Evolutionary conservation across 108 stramenopile species (phyloP).

Genomic region (Mediolabrus comicus): DNA sequence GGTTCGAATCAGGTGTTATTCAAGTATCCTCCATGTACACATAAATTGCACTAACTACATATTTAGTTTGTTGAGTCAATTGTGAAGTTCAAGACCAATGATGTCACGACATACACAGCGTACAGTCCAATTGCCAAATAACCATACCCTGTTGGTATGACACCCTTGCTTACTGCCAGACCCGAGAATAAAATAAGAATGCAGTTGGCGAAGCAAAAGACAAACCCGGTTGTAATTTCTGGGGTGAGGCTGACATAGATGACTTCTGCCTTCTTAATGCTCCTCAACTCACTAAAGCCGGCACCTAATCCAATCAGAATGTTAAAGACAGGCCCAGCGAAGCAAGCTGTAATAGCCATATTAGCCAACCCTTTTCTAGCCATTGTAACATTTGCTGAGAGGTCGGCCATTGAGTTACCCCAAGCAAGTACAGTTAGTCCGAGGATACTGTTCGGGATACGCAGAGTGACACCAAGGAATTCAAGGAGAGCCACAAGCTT

Average conservation of each 20-base stretch:
- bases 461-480: conserved; percentile 56
- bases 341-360: conserved; percentile 68
- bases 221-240: conserved; percentile 41
- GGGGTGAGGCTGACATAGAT: conserved; percentile 41
- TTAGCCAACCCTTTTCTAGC: conserved; percentile 69
- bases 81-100: conserved; percentile 33
- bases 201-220: conserved; percentile 47
- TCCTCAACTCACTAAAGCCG: conserved; percentile 38
- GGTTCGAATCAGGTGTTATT: neutral
- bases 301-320: conserved; percentile 42
- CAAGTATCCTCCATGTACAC: neutral
- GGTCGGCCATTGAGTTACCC: conserved; percentile 79
- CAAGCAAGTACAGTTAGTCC: conserved; percentile 81
- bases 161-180: conserved; percentile 33
- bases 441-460: conserved; percentile 56
- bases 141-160: conserved; percentile 66
- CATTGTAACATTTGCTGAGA: conserved; percentile 74
- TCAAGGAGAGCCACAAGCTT: conserved; percentile 59
- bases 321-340: conserved; percentile 84
- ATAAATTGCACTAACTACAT: neutral
- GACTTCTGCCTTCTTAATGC: conserved; percentile 13
- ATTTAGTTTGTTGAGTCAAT: neutral
- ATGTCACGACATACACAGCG: conserved; percentile 38
- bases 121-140: conserved; percentile 52
- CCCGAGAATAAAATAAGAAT: conserved; percentile 32